Evolutionary conservation across 140 eudicot genomes (phyloP), one percentile per base, ranked within the genome.

Genomic region (Ambrosia hybrid): DNA sequence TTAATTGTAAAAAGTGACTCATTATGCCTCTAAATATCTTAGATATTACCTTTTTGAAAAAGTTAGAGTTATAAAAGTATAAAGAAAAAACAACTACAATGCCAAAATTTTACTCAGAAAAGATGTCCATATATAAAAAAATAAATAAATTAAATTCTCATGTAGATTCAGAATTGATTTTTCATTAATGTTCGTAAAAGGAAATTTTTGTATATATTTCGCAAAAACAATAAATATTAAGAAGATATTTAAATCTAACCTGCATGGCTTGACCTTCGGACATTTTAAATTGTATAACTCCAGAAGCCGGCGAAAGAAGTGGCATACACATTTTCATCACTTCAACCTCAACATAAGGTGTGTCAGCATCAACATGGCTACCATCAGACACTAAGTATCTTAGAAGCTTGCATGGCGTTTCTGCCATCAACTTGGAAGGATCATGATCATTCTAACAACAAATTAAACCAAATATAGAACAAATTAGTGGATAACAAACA

Each of bases 321-420:
- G 99, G 99, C 99, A 95, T 95, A 70, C 99, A 95, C 99, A 95
- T 95, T 81, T 95, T 95, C 99, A 95, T 95, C 67, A 95, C 99
- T 83, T 95, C 99, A 26, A 95, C 99, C 82, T 95, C 99, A 14
- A 90, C 99, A 80, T 83, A 95, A n/a, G 97, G 99, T 55, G 89
- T 75, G 76, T 95, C 99, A 17, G 99, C 97, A 72, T 91, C 97
- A 38, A 95, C 87, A 73, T 95, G 99, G 79, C 96, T 86, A 53
- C 87, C 85, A 86, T 95, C 96, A 1, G 75, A 51, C 36, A 95
- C 91, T 51, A 91, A 73, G 76, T 81, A 95, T 80, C 99, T 78
- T 37, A 95, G 82, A 66, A 95, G 95, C 82, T 95, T 95, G 94
- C 99, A 95, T 38, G 99, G 97, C 68, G 97, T 95, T 82, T 95